Conservation (phyloP, 345 rosid species). For the Kandelia obovata region DNA sequence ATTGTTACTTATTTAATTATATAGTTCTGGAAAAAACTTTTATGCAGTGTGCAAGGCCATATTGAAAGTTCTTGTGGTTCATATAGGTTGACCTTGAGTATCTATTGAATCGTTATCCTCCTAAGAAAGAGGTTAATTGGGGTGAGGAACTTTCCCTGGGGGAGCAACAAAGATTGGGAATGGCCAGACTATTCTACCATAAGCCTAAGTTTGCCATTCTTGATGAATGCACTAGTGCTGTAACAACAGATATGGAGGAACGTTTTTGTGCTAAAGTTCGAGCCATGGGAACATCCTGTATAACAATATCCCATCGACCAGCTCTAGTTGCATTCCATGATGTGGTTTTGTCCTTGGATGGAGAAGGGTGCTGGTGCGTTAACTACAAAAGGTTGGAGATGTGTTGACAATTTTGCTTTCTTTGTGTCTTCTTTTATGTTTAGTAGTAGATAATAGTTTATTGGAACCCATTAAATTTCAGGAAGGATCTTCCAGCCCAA, state of each 20-base stretch:
- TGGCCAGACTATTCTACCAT: conserved; percentile 97
- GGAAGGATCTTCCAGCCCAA: conserved; percentile 56
- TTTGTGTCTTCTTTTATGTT: conserved; percentile 3
- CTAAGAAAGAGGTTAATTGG: conserved; percentile 89
- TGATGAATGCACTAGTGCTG: conserved; percentile 99
- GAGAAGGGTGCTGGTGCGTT: conserved; percentile 95
- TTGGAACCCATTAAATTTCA: conserved; percentile 32
- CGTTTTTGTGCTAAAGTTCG: conserved; percentile 93
- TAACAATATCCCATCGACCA: conserved; percentile 98
- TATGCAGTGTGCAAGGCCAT: too few relatives aligned
- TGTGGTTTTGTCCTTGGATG: conserved; percentile 87
- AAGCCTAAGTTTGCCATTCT: conserved; percentile 99
- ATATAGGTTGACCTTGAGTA: conserved; percentile 89
- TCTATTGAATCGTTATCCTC: conserved; percentile 85
- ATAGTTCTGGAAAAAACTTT: too few relatives aligned
- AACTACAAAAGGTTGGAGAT: conserved; percentile 67
- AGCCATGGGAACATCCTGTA: conserved; percentile 99
- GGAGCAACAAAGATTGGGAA: conserved; percentile 98
- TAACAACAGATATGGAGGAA: conserved; percentile 99
- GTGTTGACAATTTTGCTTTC: conserved; percentile 7
- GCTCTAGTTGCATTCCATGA: conserved; percentile 98
- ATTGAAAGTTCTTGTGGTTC: conserved; percentile 14
- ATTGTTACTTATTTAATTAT: too few relatives aligned
- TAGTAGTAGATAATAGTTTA: conserved; percentile 14
- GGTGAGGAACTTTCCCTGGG: conserved; percentile 96